phyloP scores from a whole-genome alignment of 768 basidiomycete genomes.

The Phanerochaete carnosa region DNA sequence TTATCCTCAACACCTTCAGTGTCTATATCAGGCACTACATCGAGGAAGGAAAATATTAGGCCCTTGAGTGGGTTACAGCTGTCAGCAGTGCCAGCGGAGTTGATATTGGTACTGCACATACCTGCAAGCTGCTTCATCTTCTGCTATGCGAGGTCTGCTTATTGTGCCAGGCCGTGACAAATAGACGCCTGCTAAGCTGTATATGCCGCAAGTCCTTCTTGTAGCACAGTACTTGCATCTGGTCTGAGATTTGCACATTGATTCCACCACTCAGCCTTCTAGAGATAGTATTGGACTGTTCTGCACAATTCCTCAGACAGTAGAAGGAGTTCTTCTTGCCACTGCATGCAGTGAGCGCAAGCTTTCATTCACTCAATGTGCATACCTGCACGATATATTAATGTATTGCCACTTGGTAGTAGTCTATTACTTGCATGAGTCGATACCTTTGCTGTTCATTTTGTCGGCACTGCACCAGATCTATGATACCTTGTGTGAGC shows the following conservation, averaged over 20 bases:
- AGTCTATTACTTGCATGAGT: not conserved
- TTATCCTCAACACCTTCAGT: too few relatives aligned
- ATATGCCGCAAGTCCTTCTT: not conserved
- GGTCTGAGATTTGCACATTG: not conserved
- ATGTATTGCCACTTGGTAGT: not conserved
- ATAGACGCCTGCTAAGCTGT: not conserved
- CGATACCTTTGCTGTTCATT: not conserved
- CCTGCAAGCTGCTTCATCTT: too few relatives aligned
- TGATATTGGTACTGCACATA: too few relatives aligned
- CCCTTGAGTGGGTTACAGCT: too few relatives aligned
- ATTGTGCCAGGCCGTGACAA: not conserved
- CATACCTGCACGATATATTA: not conserved
- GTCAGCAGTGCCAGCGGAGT: too few relatives aligned
- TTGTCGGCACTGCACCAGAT: not conserved
- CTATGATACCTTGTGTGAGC: not conserved
- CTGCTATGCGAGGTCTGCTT: too few relatives aligned
- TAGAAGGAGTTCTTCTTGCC: not conserved
- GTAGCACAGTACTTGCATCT: not conserved
- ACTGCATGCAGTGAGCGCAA: not conserved
- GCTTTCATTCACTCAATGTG: constrained; percentile 5
- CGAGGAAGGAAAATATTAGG: too few relatives aligned
- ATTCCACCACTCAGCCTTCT: not conserved
- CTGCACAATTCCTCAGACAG: not conserved
- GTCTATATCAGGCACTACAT: too few relatives aligned
- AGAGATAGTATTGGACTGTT: not conserved